These are phyloP conservation scores for Pseudovirgaria hyperparasitica DNA, from an alignment of 2,329 filamentous ascomycete genomes.

Conservation along the genomic window DNA sequence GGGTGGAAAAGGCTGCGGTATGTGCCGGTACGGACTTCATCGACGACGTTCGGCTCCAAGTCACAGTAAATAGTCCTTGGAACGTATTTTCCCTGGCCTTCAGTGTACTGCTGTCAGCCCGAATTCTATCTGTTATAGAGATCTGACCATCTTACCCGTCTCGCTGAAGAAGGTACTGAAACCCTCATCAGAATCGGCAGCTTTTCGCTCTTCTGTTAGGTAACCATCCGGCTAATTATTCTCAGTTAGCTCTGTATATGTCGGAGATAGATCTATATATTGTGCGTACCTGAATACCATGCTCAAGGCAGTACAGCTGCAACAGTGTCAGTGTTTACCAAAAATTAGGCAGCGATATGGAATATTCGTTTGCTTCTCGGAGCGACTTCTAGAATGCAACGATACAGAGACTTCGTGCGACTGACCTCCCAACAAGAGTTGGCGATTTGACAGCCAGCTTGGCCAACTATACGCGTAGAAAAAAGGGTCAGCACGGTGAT, in stretches of 20 bases:
- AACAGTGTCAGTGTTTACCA: constrained; percentile 15
- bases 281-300: constrained; percentile 83
- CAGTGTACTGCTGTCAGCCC: constrained; percentile 11
- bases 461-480: constrained; percentile 64
- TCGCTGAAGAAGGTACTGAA: constrained; percentile 99
- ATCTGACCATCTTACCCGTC: constrained; percentile 58
- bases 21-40: constrained; percentile 94
- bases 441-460: constrained; percentile 99
- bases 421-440: constrained; percentile 99
- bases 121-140: constrained; percentile 7
- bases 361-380: neutral
- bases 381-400: neutral
- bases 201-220: constrained; percentile 96
- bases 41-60: constrained; percentile 98
- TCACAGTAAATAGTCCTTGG: constrained; percentile 98
- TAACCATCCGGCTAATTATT: constrained; percentile 79
- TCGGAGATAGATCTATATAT: constrained; percentile 1
- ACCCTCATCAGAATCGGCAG: constrained; percentile 81
- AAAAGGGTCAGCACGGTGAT: too few relatives aligned
- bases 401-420: constrained; percentile 14
- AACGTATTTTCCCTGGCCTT: constrained; percentile 97
- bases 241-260: constrained; percentile 8
- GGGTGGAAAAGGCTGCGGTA: constrained; percentile 98
- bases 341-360: constrained; percentile 25
- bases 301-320: constrained; percentile 99